A percentile compares a stretch with the other conserved stretches of the same genome.
Evolutionary conservation across 2,329 filamentous ascomycete genomes (phyloP).

Genomic region (Fusarium sp.): DNA sequence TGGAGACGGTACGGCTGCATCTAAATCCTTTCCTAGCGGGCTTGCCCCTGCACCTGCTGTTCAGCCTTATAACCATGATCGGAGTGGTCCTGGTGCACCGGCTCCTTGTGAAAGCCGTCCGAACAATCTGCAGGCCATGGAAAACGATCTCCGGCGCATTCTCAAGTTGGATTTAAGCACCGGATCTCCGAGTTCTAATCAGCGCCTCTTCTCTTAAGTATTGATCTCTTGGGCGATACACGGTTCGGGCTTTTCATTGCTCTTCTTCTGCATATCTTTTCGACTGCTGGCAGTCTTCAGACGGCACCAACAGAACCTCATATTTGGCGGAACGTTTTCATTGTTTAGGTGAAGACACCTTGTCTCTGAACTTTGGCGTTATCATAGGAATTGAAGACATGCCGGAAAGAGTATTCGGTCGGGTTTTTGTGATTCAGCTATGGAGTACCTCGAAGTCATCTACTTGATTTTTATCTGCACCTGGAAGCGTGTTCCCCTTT

Average conservation of each 20-base stretch:
- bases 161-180: constrained; percentile 55
- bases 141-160: constrained; percentile 63
- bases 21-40: constrained; percentile 27
- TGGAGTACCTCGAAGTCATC: constrained; percentile 33
- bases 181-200: constrained; percentile 37
- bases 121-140: constrained; percentile 57
- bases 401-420: constrained; percentile 31
- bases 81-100: constrained; percentile 7
- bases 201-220: constrained; percentile 42
- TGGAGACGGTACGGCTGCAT: constrained; percentile 43
- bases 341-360: constrained; percentile 14
- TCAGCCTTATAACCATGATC: constrained; percentile 21
- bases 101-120: constrained; percentile 19
- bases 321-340: constrained; percentile 28
- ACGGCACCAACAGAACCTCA: constrained; percentile 36
- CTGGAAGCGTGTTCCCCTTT: constrained; percentile 10
- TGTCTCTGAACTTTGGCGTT: constrained; percentile 38
- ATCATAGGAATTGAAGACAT: constrained; percentile 31
- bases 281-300: constrained; percentile 34
- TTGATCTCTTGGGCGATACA: constrained; percentile 20
- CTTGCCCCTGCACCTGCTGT: constrained; percentile 33
- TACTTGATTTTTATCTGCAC: constrained; percentile 31
- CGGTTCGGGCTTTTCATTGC: constrained; percentile 32
- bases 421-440: constrained; percentile 34
- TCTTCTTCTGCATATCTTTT: constrained; percentile 39